A percentile compares a stretch with the other conserved stretches of the same genome.
These are phyloP conservation scores for Climacium dendroides DNA, from an alignment of 225 moss, liverwort and hornwort genomes.

Conservation along the genomic window DNA sequence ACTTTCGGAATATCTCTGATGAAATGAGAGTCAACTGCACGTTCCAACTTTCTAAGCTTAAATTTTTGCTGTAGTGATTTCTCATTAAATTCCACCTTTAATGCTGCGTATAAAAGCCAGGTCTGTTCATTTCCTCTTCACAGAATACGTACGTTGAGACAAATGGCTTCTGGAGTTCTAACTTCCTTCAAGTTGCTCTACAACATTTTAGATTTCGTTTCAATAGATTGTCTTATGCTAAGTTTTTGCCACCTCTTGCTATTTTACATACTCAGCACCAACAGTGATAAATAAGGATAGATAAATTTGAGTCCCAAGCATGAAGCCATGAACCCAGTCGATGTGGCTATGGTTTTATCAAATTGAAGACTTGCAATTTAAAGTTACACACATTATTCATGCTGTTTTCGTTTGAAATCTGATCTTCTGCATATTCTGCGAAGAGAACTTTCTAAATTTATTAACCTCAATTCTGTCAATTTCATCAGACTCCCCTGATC, in stretches of 20 bases:
- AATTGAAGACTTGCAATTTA: background rate
- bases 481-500: background rate
- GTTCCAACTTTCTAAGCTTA: no score
- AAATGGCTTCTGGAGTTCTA: no score
- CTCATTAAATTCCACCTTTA: no score
- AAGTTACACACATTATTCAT: background rate
- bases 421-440: background rate
- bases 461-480: background rate
- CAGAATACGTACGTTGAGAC: no score
- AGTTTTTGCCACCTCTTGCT: background rate
- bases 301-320: background rate
- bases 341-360: background rate
- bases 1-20: no score
- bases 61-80: no score
- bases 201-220: background rate
- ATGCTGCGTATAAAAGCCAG: no score
- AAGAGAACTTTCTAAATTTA: background rate
- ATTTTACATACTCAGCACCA: background rate
- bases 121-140: no score
- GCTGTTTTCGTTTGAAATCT: background rate
- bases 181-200: no score
- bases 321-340: background rate
- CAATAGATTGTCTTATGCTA: background rate
- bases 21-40: no score
- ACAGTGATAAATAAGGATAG: background rate